phyloP scores from a whole-genome alignment of 805 yeast species.

The Kluyveromyces starmeri region DNA sequence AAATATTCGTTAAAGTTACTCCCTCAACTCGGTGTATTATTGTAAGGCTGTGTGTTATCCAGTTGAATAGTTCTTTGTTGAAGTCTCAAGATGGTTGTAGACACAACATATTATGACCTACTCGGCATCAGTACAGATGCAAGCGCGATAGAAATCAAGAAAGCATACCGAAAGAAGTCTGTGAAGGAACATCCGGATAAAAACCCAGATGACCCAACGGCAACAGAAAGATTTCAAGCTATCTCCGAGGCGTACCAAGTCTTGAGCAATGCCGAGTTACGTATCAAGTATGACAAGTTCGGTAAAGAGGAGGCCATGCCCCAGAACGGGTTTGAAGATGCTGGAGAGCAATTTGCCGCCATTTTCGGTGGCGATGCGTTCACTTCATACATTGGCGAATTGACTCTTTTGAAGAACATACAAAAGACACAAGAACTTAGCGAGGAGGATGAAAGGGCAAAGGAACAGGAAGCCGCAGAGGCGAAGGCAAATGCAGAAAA shows the following conservation, averaged over 20 bases:
- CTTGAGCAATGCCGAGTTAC: constrained; percentile 51
- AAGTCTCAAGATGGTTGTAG: constrained; percentile 69
- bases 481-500: constrained; percentile 16
- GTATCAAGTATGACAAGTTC: constrained; percentile 62
- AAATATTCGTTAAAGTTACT: too few relatives aligned
- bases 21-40: too few relatives aligned
- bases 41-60: too few relatives aligned
- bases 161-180: constrained; percentile 72
- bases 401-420: constrained; percentile 68
- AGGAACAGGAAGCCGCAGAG: constrained; percentile 28
- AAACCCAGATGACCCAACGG: constrained; percentile 66
- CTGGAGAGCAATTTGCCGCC: constrained; percentile 58
- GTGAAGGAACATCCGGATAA: constrained; percentile 74
- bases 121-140: constrained; percentile 52
- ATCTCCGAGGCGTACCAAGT: constrained; percentile 71
- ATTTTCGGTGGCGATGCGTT: constrained; percentile 90
- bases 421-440: constrained; percentile 49
- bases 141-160: constrained; percentile 58
- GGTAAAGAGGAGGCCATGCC: constrained; percentile 70
- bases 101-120: constrained; percentile 63
- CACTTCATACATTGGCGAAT: constrained; percentile 78
- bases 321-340: constrained; percentile 66
- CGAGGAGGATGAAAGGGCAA: constrained; percentile 38
- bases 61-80: too few relatives aligned
- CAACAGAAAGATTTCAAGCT: constrained; percentile 60